A percentile compares a stretch with the other conserved stretches of the same genome.
Evolutionary conservation across 129 eudicot genomes (phyloP).

Genomic region (Lactuca saligna): DNA sequence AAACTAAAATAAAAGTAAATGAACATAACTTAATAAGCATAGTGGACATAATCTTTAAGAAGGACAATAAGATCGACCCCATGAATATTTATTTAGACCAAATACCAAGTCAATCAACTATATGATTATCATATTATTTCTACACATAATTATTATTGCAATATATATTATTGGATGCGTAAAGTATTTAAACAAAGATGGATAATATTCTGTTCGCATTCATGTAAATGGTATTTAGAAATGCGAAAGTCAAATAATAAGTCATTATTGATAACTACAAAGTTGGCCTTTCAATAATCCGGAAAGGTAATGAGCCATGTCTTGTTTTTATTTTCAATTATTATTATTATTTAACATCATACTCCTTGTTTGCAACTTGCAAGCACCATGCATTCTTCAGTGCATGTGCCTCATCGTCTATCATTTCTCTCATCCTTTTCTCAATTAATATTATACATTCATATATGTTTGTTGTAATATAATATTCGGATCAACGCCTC

Average conservation of each 20-base stretch:
- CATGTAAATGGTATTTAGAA: neutral
- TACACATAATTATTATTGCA: neutral
- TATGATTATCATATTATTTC: neutral
- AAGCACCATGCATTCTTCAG: neutral
- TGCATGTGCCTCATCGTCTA: neutral
- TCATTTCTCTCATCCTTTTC: neutral
- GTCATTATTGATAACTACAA: neutral
- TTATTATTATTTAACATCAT: neutral
- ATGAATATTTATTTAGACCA: neutral
- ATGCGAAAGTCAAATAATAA: neutral
- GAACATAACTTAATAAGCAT: no score
- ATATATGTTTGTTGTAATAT: neutral
- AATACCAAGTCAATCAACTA: neutral
- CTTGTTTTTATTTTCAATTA: neutral
- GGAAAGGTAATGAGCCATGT: neutral
- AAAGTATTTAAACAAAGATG: no score
- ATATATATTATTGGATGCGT: neutral
- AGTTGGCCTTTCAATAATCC: neutral
- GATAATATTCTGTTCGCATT: neutral
- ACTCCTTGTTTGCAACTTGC: constrained; percentile 6
- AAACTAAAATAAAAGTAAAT: neutral
- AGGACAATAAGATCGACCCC: neutral
- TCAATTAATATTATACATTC: neutral
- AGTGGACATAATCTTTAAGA: neutral
- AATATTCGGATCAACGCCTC: no score